Percentiles rank a stretch among this genome's conserved stretches.
phyloP scores from a whole-genome alignment of 2,329 filamentous ascomycete species.

The Cryphonectria radicalis region DNA sequence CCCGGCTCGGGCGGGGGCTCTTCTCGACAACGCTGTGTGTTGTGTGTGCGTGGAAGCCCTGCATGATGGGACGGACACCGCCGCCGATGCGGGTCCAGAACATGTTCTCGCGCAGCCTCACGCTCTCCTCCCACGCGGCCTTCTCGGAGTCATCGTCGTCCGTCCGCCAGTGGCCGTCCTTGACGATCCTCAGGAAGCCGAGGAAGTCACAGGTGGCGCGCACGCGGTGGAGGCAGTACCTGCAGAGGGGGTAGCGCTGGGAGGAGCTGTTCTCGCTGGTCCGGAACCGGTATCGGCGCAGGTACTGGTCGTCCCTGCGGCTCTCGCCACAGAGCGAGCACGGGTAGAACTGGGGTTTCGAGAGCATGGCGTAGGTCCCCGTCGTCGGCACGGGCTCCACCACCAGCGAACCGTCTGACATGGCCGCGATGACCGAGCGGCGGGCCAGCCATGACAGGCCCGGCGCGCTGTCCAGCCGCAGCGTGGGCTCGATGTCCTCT shows the following conservation, averaged over 20 bases:
- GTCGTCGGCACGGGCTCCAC: conserved; percentile 82
- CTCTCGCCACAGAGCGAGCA: conserved; percentile 90
- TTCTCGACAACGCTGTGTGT: conserved; percentile 33
- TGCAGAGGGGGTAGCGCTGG: conserved; percentile 87
- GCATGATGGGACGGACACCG: conserved; percentile 72
- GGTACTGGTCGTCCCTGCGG: conserved; percentile 70
- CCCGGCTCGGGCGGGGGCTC: conserved; percentile 34
- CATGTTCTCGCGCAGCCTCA: conserved; percentile 88
- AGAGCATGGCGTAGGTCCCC: conserved; percentile 52
- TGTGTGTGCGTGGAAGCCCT: conserved; percentile 42
- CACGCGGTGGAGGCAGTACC: conserved; percentile 82
- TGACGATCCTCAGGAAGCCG: conserved; percentile 86
- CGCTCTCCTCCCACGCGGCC: conserved; percentile 92
- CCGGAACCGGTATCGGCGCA: conserved; percentile 85
- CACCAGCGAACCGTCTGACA: conserved; percentile 83
- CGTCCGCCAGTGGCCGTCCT: conserved; percentile 88
- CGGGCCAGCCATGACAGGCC: conserved; percentile 93
- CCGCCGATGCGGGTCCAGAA: conserved; percentile 95
- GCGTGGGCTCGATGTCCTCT: conserved; percentile 93
- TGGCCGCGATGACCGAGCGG: conserved; percentile 78
- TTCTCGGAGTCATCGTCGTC: conserved; percentile 84
- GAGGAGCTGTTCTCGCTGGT: conserved; percentile 85
- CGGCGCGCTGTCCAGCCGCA: conserved; percentile 86
- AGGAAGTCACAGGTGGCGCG: conserved; percentile 91
- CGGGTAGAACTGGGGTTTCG: conserved; percentile 62